Conservation (phyloP, 83 land plant genomes). For the Diphasiastrum complanatum region DNA sequence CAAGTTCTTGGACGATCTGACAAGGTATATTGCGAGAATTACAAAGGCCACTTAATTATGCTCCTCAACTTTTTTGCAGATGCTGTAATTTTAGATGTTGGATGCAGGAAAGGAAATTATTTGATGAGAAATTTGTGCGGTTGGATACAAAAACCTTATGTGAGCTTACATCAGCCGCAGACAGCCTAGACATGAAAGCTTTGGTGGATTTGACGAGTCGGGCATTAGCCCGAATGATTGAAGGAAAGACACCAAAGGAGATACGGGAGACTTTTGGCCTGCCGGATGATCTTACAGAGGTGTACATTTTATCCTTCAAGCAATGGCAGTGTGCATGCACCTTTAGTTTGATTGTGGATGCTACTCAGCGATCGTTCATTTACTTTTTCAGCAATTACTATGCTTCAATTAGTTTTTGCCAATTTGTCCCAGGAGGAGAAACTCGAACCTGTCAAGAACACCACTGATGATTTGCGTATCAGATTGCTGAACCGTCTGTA, state of each 20-base stretch:
- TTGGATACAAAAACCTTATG: slow-evolving; percentile 80
- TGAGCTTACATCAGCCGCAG: slow-evolving; percentile 95
- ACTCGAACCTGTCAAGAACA: slow-evolving; percentile 79
- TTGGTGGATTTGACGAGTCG: slow-evolving; percentile 89
- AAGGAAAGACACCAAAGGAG: slow-evolving; percentile 92
- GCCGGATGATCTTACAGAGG: slow-evolving; percentile 98
- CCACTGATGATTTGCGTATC: slow-evolving; percentile 87
- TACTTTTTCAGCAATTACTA: background rate
- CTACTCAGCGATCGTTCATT: slow-evolving; percentile 5
- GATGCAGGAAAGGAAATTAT: slow-evolving; percentile 75
- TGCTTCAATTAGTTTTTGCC: background rate
- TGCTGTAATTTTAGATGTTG: background rate
- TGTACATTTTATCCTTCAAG: slow-evolving; percentile 18
- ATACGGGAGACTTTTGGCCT: slow-evolving; percentile 90
- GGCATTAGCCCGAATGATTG: slow-evolving; percentile 94
- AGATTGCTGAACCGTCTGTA: slow-evolving; percentile 79
- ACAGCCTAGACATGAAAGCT: slow-evolving; percentile 90
- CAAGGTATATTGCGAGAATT: slow-evolving; percentile 45
- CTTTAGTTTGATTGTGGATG: background rate
- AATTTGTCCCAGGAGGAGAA: slow-evolving; percentile 77
- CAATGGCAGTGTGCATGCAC: too few species aligned
- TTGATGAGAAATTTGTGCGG: slow-evolving; percentile 84
- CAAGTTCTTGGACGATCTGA: slow-evolving; percentile 93
- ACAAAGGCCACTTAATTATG: background rate
- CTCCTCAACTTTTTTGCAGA: background rate